Conservation (phyloP, 768 basidiomycete genomes). For the Chlorophyllum brunneum region DNA sequence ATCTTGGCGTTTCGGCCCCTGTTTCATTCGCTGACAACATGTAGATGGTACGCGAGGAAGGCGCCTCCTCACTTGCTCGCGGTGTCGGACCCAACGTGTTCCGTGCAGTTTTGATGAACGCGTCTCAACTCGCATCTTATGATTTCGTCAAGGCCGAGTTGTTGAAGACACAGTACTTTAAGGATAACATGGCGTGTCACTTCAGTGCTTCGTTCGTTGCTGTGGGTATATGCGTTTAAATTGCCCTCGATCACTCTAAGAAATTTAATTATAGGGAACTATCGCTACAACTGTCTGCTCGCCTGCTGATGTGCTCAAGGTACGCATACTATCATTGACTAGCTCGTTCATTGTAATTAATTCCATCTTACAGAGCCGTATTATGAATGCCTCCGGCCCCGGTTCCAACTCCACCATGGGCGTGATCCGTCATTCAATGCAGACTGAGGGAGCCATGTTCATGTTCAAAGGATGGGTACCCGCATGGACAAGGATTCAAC, state of each 20-base stretch:
- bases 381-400: slow-evolving; percentile 86
- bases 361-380: slow-evolving; percentile 50
- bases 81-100: slow-evolving; percentile 85
- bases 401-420: slow-evolving; percentile 71
- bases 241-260: neutral
- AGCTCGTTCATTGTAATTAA: neutral
- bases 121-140: slow-evolving; percentile 91
- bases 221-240: slow-evolving; percentile 36
- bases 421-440: slow-evolving; percentile 65
- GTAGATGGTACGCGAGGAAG: slow-evolving; percentile 88
- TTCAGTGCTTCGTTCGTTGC: slow-evolving; percentile 87
- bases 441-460: slow-evolving; percentile 79
- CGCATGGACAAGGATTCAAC: slow-evolving; percentile 81
- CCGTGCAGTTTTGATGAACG: slow-evolving; percentile 86
- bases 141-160: slow-evolving; percentile 90
- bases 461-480: slow-evolving; percentile 94
- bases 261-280: slow-evolving; percentile 51
- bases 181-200: slow-evolving; percentile 81
- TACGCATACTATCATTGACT: slow-evolving; percentile 18
- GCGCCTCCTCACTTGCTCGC: slow-evolving; percentile 65
- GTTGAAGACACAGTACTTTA: slow-evolving; percentile 63
- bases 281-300: slow-evolving; percentile 89
- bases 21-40: slow-evolving; percentile 4
- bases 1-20: slow-evolving; percentile 3
- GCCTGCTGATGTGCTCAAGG: slow-evolving; percentile 84